Base-by-base conservation (phyloP, 148 eudicot genomes). In the Vaccinium macrocarpon region DNA sequence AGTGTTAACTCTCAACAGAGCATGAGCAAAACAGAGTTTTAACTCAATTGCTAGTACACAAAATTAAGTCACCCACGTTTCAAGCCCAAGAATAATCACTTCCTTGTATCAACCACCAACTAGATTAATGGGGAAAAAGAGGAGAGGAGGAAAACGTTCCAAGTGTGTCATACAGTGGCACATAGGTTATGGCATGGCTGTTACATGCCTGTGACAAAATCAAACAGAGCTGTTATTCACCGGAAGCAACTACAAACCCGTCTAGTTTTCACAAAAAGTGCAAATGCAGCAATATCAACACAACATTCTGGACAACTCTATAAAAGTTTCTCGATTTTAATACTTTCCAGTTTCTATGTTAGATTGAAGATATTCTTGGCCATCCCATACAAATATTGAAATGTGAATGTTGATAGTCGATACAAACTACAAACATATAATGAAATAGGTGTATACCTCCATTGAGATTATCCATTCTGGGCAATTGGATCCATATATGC, bases 151-250 rank as follows among this genome's bases (percentile, higher is more conserved):
- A 82, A n/a, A 87, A 81, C 92, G 27, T 92, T 95, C 99, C 99
- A 78, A 97, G 95, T 11, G 98, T 89, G 86, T 97, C 99, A 70
- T 97, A 97, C 23, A 97, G 88, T 0, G 98, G 99, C 21, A 97
- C 95, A 50, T 94, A 95, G n/a, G 95, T 82, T 48, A 97, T 87
- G 64, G 86, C 94, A 49, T 94, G 98, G 90, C 99, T 90, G 89
- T 91, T 94, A 88, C 98, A 97, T 75, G 94, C 99, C 99, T 97
- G 94, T 70, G 46, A 81, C 59, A 80, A 78, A 70, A 52, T 57
- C 38, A 82, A 77, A 66, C 62, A 25, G 52, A 13, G 18, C 29
- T 12, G 42, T 78, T 15, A 77, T 35, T 55, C 46, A 19, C 8
- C 25, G 27, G 70, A 77, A 12, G 46, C 35, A 50, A 8, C 50